Base-by-base conservation (phyloP, 1,284 basidiomycete genomes). In the Abortiporus biennis region DNA sequence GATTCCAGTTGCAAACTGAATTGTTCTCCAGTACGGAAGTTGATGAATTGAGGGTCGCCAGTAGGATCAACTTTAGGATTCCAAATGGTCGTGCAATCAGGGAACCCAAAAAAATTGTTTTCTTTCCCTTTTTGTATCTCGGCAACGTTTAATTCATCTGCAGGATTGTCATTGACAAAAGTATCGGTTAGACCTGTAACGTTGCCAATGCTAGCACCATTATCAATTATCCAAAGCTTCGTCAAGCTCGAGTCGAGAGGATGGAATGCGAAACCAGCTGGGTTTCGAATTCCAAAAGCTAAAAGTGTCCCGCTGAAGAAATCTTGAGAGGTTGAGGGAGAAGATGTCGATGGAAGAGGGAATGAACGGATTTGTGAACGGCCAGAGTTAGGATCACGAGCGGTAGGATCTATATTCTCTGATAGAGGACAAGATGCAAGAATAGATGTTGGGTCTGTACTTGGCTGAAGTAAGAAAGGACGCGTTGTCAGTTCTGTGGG, bases 91-190 rank as follows among this genome's bases (percentile, higher is more conserved):
- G n/a, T n/a, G n/a, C n/a, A n/a, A n/a, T n/a, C n/a, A n/a, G n/a
- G n/a, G n/a, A n/a, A n/a, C n/a, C n/a, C n/a, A n/a, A n/a, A n/a
- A n/a, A n/a, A n/a, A n/a, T n/a, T n/a, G n/a, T n/a, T n/a, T n/a
- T n/a, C n/a, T n/a, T n/a, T n/a, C n/a, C n/a, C n/a, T n/a, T n/a
- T n/a, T n/a, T n/a, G n/a, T n/a, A n/a, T 56, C 2, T 49, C 31
- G 16, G 63, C 57, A 33, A 61, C 43, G 23, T 66, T 53, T 8
- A 68, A 42, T 43, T 71, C 66, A 44, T 71, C 67, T 0, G 68
- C 63, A 0, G 67, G 68, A 43, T 71, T 69, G 50, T 69, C 67
- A 42, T 70, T 70, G 12, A 61, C 65, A 41, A 69, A 68, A 9
- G 54, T 47, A 12, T 55, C 21, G 0, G 64, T 65, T 16, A 68